Evolutionary conservation across 257 asterid species (phyloP).

Genomic region (Gynochthodes officinalis): DNA sequence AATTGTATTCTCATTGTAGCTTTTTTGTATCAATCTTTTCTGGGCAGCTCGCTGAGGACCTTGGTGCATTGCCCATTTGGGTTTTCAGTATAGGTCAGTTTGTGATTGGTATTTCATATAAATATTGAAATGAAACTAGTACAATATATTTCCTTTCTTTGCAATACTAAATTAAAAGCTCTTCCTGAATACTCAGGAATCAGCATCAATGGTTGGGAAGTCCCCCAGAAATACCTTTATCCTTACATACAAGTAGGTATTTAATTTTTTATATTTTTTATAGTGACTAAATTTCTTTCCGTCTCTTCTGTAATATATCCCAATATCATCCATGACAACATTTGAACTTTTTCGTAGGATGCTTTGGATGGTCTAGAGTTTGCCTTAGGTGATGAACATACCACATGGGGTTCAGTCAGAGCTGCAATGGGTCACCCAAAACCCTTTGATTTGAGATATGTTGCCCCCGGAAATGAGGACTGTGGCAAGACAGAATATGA

Average conservation of each 20-base stretch:
- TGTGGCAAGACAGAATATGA: constrained; percentile 71
- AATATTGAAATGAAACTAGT: too few species aligned
- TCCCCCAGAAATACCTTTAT: constrained; percentile 50
- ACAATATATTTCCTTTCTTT: not conserved
- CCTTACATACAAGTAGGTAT: constrained; percentile 76
- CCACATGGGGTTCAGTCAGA: constrained; percentile 91
- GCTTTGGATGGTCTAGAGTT: constrained; percentile 86
- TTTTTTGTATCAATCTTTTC: not conserved
- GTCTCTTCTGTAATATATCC: too few species aligned
- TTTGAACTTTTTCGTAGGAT: constrained; percentile 55
- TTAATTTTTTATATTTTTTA: too few species aligned
- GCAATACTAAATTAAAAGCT: not conserved
- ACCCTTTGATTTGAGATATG: constrained; percentile 82
- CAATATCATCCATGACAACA: too few species aligned
- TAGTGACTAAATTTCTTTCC: too few species aligned
- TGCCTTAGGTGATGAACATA: constrained; percentile 66
- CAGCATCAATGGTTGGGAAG: constrained; percentile 79
- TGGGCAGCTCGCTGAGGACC: constrained; percentile 93
- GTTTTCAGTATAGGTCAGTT: constrained; percentile 80
- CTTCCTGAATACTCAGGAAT: constrained; percentile 50
- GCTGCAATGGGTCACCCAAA: constrained; percentile 88
- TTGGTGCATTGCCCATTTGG: constrained; percentile 83
- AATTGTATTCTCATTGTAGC: not conserved
- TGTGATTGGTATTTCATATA: not conserved
- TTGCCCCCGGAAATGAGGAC: constrained; percentile 93